These are phyloP conservation scores for Xerocomellus intermedius DNA, from an alignment of 768 basidiomycete genomes.

Conservation along the genomic window DNA sequence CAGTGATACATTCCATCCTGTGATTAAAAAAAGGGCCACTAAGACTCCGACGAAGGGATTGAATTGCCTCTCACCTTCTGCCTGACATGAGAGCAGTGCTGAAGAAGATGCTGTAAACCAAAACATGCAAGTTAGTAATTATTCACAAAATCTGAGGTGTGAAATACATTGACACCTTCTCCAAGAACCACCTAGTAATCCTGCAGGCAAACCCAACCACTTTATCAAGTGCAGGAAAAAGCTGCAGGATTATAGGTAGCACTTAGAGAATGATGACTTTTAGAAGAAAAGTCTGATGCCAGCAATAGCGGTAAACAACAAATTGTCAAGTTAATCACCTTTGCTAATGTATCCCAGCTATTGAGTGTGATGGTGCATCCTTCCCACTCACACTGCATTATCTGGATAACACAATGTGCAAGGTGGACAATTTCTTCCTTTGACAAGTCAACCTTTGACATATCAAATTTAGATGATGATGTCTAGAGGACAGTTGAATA, in stretches of 20 bases:
- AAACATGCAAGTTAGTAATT: conserved; percentile 8
- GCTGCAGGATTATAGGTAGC: conserved; percentile 15
- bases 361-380: conserved; percentile 26
- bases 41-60: background rate
- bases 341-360: conserved; percentile 28
- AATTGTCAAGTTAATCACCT: conserved; percentile 23
- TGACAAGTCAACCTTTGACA: conserved; percentile 20
- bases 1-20: conserved; percentile 31
- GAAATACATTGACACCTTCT: background rate
- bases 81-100: conserved; percentile 22
- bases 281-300: background rate
- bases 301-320: conserved; percentile 7
- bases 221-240: conserved; percentile 4
- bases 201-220: conserved; percentile 18
- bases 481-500: conserved; percentile 1
- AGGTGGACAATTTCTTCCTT: conserved; percentile 19
- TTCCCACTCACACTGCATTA: conserved; percentile 31
- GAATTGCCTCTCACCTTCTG: conserved; percentile 9
- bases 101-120: conserved; percentile 24
- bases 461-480: conserved; percentile 14
- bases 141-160: background rate
- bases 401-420: conserved; percentile 25
- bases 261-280: background rate
- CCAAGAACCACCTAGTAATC: conserved; percentile 21
- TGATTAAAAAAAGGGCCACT: background rate